Percentiles rank a stretch among this genome's conserved stretches.
Conservation (phyloP, 768 basidiomycete genomes). For the Lentinula sp. region DNA sequence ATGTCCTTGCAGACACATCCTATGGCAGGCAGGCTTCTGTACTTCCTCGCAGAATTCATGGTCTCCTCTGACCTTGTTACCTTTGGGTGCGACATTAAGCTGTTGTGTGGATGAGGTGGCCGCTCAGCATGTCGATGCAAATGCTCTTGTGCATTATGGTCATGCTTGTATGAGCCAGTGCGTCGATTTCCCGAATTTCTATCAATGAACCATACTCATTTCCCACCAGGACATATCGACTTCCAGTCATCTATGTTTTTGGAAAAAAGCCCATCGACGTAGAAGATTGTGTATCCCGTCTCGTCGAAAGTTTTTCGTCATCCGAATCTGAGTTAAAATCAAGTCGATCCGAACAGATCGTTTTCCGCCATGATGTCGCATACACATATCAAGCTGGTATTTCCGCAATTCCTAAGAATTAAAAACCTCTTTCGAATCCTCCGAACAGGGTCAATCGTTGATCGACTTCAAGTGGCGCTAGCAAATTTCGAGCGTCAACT, state of each 20-base stretch:
- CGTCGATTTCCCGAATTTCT: conserved; percentile 20
- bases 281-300: conserved; percentile 35
- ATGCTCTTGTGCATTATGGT: conserved; percentile 91
- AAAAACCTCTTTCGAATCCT: neutral
- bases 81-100: conserved; percentile 31
- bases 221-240: conserved; percentile 62
- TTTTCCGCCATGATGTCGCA: conserved; percentile 72
- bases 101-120: conserved; percentile 98
- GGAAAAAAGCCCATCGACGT: conserved; percentile 66
- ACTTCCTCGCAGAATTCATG: neutral
- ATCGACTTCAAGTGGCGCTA: conserved; percentile 18
- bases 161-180: conserved; percentile 94
- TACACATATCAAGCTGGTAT: conserved; percentile 66
- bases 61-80: neutral
- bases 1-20: conserved; percentile 95
- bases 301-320: conserved; percentile 19
- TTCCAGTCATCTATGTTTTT: conserved; percentile 90
- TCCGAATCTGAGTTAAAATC: neutral
- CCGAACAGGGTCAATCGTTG: neutral
- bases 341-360: conserved; percentile 21
- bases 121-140: conserved; percentile 89
- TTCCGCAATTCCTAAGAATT: neutral
- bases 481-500: conserved; percentile 20
- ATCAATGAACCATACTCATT: neutral
- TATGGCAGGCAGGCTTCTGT: conserved; percentile 71